Conservation (phyloP, 129 eudicot species). For the Apium graveolens region DNA sequence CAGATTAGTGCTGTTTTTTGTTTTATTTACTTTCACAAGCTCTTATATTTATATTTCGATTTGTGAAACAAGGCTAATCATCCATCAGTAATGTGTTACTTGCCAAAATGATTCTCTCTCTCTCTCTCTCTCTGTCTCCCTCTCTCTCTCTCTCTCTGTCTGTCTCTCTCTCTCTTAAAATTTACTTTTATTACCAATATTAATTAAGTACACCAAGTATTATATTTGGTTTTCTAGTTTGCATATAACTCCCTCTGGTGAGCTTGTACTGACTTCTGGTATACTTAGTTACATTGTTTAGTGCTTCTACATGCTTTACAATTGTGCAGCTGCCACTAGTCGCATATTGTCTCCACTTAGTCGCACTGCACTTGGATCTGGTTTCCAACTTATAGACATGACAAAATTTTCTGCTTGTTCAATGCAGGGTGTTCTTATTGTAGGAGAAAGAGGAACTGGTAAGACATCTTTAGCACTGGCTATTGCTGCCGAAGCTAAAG, state of each 20-base stretch:
- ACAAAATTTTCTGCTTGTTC: constrained; percentile 8
- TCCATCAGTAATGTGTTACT: neutral
- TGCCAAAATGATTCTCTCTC: neutral
- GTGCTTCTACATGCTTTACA: constrained; percentile 3
- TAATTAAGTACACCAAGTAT: neutral
- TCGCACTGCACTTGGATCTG: neutral
- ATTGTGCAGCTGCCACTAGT: constrained; percentile 9
- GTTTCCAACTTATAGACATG: constrained; percentile 7
- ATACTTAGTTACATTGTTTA: neutral
- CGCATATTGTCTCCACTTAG: neutral
- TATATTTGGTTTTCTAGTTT: neutral
- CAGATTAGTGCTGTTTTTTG: neutral
- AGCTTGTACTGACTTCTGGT: neutral
- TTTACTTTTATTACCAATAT: neutral
- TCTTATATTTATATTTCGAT: neutral
- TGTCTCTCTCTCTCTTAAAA: neutral
- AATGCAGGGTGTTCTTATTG: constrained; percentile 88
- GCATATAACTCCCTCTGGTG: neutral
- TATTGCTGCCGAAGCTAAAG: constrained; percentile 93
- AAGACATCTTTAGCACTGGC: constrained; percentile 90
- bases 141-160: neutral
- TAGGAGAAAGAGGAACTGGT: constrained; percentile 91
- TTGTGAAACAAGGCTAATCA: neutral
- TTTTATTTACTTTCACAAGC: neutral
- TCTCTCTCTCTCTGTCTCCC: neutral